Base-by-base conservation (phyloP, 2,329 filamentous ascomycete genomes). In the Pseudogymnoascus sp. region DNA sequence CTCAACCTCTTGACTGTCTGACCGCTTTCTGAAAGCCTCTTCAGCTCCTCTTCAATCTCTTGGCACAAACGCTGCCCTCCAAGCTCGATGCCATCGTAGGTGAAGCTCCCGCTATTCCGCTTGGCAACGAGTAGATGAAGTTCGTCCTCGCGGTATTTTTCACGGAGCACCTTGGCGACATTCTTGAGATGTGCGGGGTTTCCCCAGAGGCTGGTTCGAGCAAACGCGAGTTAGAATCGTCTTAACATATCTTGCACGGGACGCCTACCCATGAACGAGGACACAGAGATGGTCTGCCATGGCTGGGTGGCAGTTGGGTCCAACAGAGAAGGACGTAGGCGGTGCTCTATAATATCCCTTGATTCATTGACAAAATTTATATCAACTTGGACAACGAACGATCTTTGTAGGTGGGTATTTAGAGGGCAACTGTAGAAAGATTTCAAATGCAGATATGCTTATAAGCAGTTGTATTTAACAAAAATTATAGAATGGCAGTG, bases 1-100 rank as follows among this genome's bases (percentile, higher is more conserved):
- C 91, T 96, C 65, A 97, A 78, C 75, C 91, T 95, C 57, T 77
- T 86, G 69, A 97, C 88, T 41, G 83, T 81, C 66, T 87, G 83
- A 20, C 91, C 92, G 28, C 79, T 77, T 41, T 76, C 75, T 57
- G 82, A 80, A 59, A 86, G 80, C 47, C 73, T 71, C 61, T 80
- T 78, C 61, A 88, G 71, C 67, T 86, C 80, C 66, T 87, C 80
- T 69, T 88, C 83, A 62, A 88, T 87, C 75, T 88, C 85, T 63
- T 79, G 75, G 66, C 84, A 86, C 6, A 88, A 81, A 50, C 85
- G 80, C 75, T 88, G 85, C 68, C 85, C 86, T 66, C 85, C 84
- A 2, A 80, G 77, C 71, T 88, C 86, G 70, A 88, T 84, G 62
- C 85, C 85, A 71, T 88, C 85, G 69, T 88, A 88, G 35, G 85